phyloP scores from a whole-genome alignment of 2,329 filamentous ascomycete genomes.

The Aspergillus cejpii region DNA sequence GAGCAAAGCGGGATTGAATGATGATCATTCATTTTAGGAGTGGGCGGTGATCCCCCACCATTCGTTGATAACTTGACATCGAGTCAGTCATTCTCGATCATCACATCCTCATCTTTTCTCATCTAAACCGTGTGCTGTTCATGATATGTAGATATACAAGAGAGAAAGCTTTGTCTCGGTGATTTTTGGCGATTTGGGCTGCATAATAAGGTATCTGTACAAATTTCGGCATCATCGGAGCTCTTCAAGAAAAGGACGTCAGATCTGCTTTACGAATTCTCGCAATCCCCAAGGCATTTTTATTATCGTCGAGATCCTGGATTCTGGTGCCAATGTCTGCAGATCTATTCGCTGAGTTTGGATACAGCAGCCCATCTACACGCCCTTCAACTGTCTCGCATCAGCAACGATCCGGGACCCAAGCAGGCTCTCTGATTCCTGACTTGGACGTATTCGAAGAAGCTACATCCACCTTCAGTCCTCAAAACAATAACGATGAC shows the following conservation, averaged over 20 bases:
- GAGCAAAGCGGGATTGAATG: not conserved
- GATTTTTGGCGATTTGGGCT: not conserved
- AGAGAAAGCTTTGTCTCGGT: not conserved
- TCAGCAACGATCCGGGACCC: constrained; percentile 8
- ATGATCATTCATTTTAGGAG: not conserved
- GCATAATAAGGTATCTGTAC: not conserved
- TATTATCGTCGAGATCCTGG: constrained; percentile 4
- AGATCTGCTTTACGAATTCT: not conserved
- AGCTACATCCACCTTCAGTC: constrained; percentile 6
- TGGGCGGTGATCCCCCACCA: not conserved
- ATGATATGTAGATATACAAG: not conserved
- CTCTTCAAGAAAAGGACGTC: not conserved
- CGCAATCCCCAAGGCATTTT: not conserved
- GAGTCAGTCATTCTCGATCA: not conserved
- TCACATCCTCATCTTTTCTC: not conserved
- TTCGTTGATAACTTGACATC: not conserved
- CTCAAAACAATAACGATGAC: constrained; percentile 3
- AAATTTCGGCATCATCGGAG: not conserved
- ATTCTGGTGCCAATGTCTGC: constrained; percentile 43
- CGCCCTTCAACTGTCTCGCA: constrained; percentile 10
- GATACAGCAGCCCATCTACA: constrained; percentile 18
- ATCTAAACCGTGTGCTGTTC: not conserved
- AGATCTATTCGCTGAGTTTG: constrained; percentile 50
- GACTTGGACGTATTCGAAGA: constrained; percentile 20
- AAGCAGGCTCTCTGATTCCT: constrained; percentile 19